Conservation (phyloP, 2,329 filamentous ascomycete species). For the Neospermospora avenae region DNA sequence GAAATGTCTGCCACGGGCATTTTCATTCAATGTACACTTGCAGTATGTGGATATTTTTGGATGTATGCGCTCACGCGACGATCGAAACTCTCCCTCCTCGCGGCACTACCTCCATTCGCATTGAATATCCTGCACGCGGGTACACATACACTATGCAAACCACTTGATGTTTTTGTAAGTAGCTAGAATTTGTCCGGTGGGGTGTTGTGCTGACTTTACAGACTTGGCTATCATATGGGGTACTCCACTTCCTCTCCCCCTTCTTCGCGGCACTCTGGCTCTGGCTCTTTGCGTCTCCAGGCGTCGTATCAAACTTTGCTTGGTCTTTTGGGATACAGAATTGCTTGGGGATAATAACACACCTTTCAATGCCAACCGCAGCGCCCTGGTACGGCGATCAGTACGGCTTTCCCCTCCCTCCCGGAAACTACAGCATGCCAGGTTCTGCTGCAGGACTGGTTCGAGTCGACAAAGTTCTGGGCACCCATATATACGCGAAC, state of each 20-base stretch:
- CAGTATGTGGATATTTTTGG: constrained; percentile 27
- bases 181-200: not conserved
- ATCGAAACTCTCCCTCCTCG: constrained; percentile 28
- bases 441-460: constrained; percentile 86
- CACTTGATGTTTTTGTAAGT: constrained; percentile 30
- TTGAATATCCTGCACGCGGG: constrained; percentile 84
- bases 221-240: constrained; percentile 91
- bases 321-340: constrained; percentile 90
- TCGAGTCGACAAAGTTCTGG: constrained; percentile 81
- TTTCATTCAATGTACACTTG: constrained; percentile 23
- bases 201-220: constrained; percentile 65
- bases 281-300: constrained; percentile 84
- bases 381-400: constrained; percentile 95
- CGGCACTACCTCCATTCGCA: constrained; percentile 26
- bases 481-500: constrained; percentile 86
- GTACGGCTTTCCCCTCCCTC: constrained; percentile 69
- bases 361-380: constrained; percentile 85
- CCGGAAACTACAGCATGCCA: constrained; percentile 85
- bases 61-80: constrained; percentile 29
- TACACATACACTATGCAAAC: constrained; percentile 55
- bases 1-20: constrained; percentile 25
- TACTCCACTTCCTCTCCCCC: constrained; percentile 84
- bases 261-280: constrained; percentile 73
- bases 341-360: constrained; percentile 78
- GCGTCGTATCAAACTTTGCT: constrained; percentile 78